Percentiles rank a stretch among this genome's conserved stretches.
These are phyloP conservation scores for Globisporangium splendens DNA, from an alignment of 352 stramenopile genomes.

Conservation along the genomic window DNA sequence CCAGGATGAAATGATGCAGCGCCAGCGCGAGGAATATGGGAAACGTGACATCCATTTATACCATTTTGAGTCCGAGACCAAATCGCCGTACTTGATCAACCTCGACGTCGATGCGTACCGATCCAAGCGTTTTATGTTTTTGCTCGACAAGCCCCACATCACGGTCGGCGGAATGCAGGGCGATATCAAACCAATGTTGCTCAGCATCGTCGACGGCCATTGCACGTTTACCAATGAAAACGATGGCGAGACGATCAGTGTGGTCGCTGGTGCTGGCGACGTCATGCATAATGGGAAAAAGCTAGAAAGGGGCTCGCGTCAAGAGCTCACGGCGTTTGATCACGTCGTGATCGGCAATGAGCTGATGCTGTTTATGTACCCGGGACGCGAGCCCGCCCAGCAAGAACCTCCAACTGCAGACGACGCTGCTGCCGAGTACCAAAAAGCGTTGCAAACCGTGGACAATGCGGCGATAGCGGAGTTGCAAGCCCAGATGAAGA, in stretches of 20 bases:
- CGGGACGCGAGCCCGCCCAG: slow-evolving; percentile 34
- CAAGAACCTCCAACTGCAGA: slow-evolving; percentile 70
- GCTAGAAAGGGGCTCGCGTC: slow-evolving; percentile 36
- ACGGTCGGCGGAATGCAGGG: slow-evolving; percentile 57
- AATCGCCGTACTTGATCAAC: slow-evolving; percentile 89
- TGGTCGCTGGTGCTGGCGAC: slow-evolving; percentile 76
- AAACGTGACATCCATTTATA: slow-evolving; percentile 86
- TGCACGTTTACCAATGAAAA: slow-evolving; percentile 63
- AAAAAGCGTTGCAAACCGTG: slow-evolving; percentile 74
- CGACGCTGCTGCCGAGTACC: slow-evolving; percentile 85
- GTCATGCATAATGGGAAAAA: slow-evolving; percentile 87
- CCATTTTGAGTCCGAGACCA: slow-evolving; percentile 87
- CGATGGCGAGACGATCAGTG: slow-evolving; percentile 26
- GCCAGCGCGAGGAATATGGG: slow-evolving; percentile 88
- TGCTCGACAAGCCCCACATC: slow-evolving; percentile 61
- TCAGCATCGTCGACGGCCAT: slow-evolving; percentile 89
- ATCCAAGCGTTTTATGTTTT: slow-evolving; percentile 91
- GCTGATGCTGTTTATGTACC: slow-evolving; percentile 83
- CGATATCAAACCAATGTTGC: slow-evolving; percentile 90
- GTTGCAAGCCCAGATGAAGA: slow-evolving; percentile 87
- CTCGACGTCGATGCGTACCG: slow-evolving; percentile 93
- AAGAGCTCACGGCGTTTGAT: slow-evolving; percentile 59
- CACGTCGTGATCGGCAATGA: slow-evolving; percentile 85
- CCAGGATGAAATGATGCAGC: slow-evolving; percentile 85
- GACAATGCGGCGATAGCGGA: slow-evolving; percentile 73